Evolutionary conservation across 345 rosid species (phyloP), one percentile per base, ranked within the genome.

Genomic region (Barbarea vulgaris): DNA sequence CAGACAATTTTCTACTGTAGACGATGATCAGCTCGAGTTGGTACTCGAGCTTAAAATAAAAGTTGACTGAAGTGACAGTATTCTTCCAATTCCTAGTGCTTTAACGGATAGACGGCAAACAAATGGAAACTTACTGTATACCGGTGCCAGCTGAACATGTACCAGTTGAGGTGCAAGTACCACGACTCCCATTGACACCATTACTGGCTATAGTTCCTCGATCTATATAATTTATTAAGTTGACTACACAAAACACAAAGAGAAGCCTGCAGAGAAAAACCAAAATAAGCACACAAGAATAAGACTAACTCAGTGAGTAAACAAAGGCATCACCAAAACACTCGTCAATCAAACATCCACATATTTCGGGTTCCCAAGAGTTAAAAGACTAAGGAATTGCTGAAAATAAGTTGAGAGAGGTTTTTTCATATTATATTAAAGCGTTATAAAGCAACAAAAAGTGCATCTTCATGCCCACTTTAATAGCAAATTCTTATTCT

Each of bases 191-290:
- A 73, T 94, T 94, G 63, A 94, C 89, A 76, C 98, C 98, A 73
- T 94, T 94, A 82, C 98, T 94, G 6, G 98, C 98, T 21, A 94
- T 94, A 30, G 95, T 82, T 77, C 98, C 98, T 71, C 98, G 88
- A 81, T 94, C 98, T 51, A 94, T 71, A 65, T 94, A 94, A 64
- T 87, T 94, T 47, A 94, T 68, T 81, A 91, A 56, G 82, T 94
- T 94, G 84, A 94, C 82, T 36, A 90, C 73, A 75, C 98, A 94
- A 80, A 94, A 94, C 70, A 90, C 82, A 55, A 79, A 57, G 34
- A 94, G 90, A 73, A 95, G 80, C 92, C 97, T 95, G 92, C 83
- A 84, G 64, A 68, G 8, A 72, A 0, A 56, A n/a, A 28, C 57
- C 53, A 24, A 55, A 15, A 25, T 2, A 36, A 17, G 14, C 37